Base-by-base conservation (phyloP, 2,329 filamentous ascomycete genomes). In the Neocucurbitaria cava region DNA sequence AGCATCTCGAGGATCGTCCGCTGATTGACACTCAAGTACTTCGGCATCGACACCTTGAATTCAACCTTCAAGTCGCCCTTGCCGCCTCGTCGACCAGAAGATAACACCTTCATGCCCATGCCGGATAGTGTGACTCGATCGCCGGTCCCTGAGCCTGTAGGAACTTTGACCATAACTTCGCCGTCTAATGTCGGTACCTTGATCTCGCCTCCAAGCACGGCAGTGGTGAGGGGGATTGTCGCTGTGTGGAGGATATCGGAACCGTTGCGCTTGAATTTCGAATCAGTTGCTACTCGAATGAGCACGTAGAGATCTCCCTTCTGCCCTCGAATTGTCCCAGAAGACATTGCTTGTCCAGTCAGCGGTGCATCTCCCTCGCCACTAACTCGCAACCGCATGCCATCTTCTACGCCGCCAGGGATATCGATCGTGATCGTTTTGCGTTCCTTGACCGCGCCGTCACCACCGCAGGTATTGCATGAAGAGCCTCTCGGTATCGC, bases 41-140 rank as follows among this genome's bases (percentile, higher is more conserved):
- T 98, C 41, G 95, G 95, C 91, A 98, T 96, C 49, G 85, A 81
- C 41, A 99, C 91, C 75, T 92, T 92, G 84, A 96, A 99, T 75
- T 99, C 94, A 6, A 99, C 92, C 73, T 87, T 89, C 56, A 99
- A 79, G 71, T 99, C 95, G 61, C 95, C 95, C 26, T 83, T 85
- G 35, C 83, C 84, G 51, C 87, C 84, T 43, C 91, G 84, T 17
- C 65, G 64, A 9, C 62, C 60, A 17, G 84, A 68, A 33, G 70
- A 82, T 10, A 99, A 82, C 67, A 90, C 89, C 78, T 90, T 92
- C 94, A 99, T 98, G 55, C 95, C 95, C 89, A 92, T 92, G 6
- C 94, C 94, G 1, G 87, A 82, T 17, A 99, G 81, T 1, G 92
- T 96, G 69, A 98, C 89, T 75, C 89, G 91, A 72, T 99, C 95